Percentiles rank a stretch among this genome's conserved stretches.
These are phyloP conservation scores for Monosporascus cannonballus DNA, from an alignment of 2,329 filamentous ascomycete species.

Conservation along the genomic window DNA sequence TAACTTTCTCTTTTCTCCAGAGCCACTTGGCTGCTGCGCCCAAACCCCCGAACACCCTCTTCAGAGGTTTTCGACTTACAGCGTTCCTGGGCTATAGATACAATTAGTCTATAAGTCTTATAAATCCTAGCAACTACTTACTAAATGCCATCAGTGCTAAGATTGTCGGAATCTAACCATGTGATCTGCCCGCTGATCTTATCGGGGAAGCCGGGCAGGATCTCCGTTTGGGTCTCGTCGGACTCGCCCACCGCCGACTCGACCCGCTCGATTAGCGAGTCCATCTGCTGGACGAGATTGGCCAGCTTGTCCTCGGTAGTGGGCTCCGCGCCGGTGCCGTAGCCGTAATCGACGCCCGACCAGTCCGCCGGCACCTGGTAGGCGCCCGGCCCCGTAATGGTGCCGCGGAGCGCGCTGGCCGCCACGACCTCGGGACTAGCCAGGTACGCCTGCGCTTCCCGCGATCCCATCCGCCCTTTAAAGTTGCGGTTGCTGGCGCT, in stretches of 20 bases:
- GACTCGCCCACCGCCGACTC: background rate
- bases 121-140: too few relatives aligned
- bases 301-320: slow-evolving; percentile 58
- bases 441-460: slow-evolving; percentile 76
- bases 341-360: slow-evolving; percentile 61
- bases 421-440: slow-evolving; percentile 88
- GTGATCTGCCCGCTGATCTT: slow-evolving; percentile 73
- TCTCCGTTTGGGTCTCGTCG: slow-evolving; percentile 59
- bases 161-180: background rate
- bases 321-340: slow-evolving; percentile 63
- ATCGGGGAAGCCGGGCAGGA: slow-evolving; percentile 80
- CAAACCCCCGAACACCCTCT: too few relatives aligned
- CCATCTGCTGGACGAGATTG: slow-evolving; percentile 4
- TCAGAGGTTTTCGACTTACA: too few relatives aligned
- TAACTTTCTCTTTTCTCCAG: too few relatives aligned
- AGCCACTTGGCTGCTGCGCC: too few relatives aligned
- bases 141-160: slow-evolving; percentile 46
- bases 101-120: too few relatives aligned
- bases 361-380: slow-evolving; percentile 68
- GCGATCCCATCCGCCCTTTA: slow-evolving; percentile 82
- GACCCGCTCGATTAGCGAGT: slow-evolving; percentile 3
- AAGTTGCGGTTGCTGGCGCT: slow-evolving; percentile 83
- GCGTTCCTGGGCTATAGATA: too few relatives aligned
- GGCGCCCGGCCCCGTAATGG: slow-evolving; percentile 69
- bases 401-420: slow-evolving; percentile 71